Base-by-base conservation (phyloP, 495 filamentous ascomycete species). In the Hypomontagnella monticulosa region DNA sequence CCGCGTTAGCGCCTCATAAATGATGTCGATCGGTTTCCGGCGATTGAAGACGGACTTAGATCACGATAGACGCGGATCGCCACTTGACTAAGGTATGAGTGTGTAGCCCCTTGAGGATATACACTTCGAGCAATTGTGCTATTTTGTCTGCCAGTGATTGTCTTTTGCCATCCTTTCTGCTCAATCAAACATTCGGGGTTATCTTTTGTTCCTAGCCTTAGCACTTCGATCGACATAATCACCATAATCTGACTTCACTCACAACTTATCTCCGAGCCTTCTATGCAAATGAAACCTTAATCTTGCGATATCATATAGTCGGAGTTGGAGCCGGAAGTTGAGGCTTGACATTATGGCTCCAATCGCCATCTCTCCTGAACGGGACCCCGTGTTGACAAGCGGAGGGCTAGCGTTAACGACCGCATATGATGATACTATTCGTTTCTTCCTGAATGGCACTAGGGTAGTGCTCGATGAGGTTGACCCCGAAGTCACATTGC, bases 371-470 rank as follows among this genome's bases (percentile, higher is more conserved):
- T 76, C 81, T 7, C 77, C 79, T 16, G 70, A 78, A 19, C 67
- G 64, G 30, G 67, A 76, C 55, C 63, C 72, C 12, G 66, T 56
- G 8, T 34, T 71, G 20, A 52, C 52, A n/a, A 18, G 62, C 4
- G 64, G 57, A 38, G 64, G 53, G 12, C 46, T 51, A 40, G 51
- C 52, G 6, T 66, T 83, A 40, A 80, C 72, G 5, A 79, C 77
- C 0, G 60, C 64, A 46, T 83, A 76, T 52, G 75, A 81, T 51
- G 77, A 83, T 48, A 80, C 77, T 8, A 86, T 97, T 47, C 84
- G 87, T 1, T 97, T 99, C 80, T 97, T 93, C 76, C 87, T 99
- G 30, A 99, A 99, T 73, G 94, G 94, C 54, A 95, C 95, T n/a
- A 91, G 89, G 58, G 90, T 97, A 42, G 82, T 86, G 1, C 80